A percentile compares a stretch with the other conserved stretches of the same genome.
phyloP scores from a whole-genome alignment of 805 yeast species.

The Jamesozyma gamospora region DNA sequence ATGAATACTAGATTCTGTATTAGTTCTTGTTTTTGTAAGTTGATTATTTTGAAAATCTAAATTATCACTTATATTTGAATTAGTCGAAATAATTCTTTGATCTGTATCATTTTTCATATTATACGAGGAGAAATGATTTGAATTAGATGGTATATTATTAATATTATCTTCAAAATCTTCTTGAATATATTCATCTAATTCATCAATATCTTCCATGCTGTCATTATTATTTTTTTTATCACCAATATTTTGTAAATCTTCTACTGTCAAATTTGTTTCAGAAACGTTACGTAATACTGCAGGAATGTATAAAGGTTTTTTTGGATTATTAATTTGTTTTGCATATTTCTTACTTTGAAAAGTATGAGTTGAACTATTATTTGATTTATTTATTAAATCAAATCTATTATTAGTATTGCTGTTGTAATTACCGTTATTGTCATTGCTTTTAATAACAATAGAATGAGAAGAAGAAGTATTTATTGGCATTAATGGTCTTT shows the following conservation, averaged over 20 bases:
- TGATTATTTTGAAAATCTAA: neutral
- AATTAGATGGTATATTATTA: neutral
- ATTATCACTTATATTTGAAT: neutral
- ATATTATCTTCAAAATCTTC: neutral
- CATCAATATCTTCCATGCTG: neutral
- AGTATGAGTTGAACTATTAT: no score
- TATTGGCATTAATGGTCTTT: neutral
- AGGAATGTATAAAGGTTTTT: slow-evolving; percentile 82
- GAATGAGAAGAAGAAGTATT: no score
- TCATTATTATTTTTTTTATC: neutral
- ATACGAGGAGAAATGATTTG: neutral
- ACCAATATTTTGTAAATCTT: slow-evolving; percentile 15
- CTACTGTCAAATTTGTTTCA: slow-evolving; percentile 35
- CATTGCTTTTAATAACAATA: no score
- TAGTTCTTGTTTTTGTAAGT: neutral
- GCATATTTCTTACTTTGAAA: slow-evolving; percentile 18
- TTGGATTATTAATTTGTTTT: slow-evolving; percentile 68
- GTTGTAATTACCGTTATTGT: no score
- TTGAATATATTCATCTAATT: neutral
- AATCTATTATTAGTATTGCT: no score
- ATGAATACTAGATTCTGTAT: slow-evolving; percentile 16
- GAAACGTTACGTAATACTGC: slow-evolving; percentile 64
- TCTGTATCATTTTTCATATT: neutral
- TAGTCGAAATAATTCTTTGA: neutral
- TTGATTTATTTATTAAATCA: no score